Evolutionary conservation across 2,329 filamentous ascomycete genomes (phyloP).

Genomic region (Ascocoryne sarcoides): DNA sequence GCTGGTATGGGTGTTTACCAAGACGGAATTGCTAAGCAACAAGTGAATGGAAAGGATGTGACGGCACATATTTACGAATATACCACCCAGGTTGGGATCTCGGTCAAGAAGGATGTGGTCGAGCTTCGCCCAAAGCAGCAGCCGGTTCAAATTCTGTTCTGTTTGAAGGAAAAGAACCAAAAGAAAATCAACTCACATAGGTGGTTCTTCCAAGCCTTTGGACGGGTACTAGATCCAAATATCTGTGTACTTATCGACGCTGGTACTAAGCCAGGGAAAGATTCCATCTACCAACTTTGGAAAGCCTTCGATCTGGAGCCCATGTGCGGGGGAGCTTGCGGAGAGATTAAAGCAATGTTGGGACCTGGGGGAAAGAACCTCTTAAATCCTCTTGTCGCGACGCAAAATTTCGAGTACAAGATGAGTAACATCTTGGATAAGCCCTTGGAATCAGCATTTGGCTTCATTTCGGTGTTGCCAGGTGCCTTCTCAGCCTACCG

Average conservation of each 20-base stretch:
- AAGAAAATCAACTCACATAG: slow-evolving; percentile 99
- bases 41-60: slow-evolving; percentile 93
- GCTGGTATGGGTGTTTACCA: slow-evolving; percentile 95
- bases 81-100: slow-evolving; percentile 76
- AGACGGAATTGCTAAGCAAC: slow-evolving; percentile 96
- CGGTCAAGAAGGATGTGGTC: slow-evolving; percentile 85
- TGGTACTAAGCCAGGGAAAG: slow-evolving; percentile 85
- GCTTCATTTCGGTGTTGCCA: slow-evolving; percentile 92
- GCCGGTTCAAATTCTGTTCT: slow-evolving; percentile 95
- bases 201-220: slow-evolving; percentile 99
- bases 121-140: slow-evolving; percentile 76
- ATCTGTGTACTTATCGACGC: slow-evolving; percentile 95
- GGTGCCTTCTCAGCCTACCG: slow-evolving; percentile 98
- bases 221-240: slow-evolving; percentile 83
- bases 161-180: slow-evolving; percentile 98
- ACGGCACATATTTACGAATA: slow-evolving; percentile 98
- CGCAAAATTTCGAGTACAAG: slow-evolving; percentile 99
- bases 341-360: slow-evolving; percentile 98
- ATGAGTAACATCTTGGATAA: slow-evolving; percentile 99
- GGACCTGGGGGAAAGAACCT: slow-evolving; percentile 76
- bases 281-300: slow-evolving; percentile 97
- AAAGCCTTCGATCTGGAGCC: slow-evolving; percentile 97
- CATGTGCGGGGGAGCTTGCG: slow-evolving; percentile 94
- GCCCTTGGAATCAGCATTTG: slow-evolving; percentile 91
- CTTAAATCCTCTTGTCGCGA: slow-evolving; percentile 86